phyloP scores from a whole-genome alignment of 768 basidiomycete species.

The Hortiboletus flavorubellus region DNA sequence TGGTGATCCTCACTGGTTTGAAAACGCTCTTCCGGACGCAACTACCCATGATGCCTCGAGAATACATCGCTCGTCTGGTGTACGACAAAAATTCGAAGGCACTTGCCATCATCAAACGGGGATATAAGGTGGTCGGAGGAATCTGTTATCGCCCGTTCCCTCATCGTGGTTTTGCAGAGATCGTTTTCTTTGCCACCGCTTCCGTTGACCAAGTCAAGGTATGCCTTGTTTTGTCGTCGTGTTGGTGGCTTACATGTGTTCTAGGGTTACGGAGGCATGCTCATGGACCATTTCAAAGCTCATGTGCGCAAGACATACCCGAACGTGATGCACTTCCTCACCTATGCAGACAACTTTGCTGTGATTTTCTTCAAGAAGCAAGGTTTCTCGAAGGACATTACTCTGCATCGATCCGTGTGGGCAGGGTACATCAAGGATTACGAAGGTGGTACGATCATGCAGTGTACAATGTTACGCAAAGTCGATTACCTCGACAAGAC shows the following conservation, averaged over 20 bases:
- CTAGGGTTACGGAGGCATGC: conserved; percentile 95
- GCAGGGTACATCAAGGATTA: conserved; percentile 99
- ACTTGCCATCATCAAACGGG: conserved; percentile 92
- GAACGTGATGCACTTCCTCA: conserved; percentile 90
- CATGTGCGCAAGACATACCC: conserved; percentile 84
- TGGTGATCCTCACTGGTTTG: conserved; percentile 87
- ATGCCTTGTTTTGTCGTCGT: conserved; percentile 13
- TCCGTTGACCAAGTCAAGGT: conserved; percentile 98
- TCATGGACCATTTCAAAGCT: conserved; percentile 98
- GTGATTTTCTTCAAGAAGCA: conserved; percentile 99
- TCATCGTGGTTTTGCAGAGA: conserved; percentile 93
- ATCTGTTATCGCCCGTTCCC: conserved; percentile 97
- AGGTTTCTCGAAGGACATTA: conserved; percentile 97
- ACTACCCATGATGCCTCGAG: conserved; percentile 97
- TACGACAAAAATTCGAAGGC: conserved; percentile 90
- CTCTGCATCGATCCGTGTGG: conserved; percentile 87
- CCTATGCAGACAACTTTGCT: conserved; percentile 98
- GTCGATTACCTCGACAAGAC: conserved; percentile 85
- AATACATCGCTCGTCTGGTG: conserved; percentile 95
- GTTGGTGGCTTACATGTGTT: not conserved
- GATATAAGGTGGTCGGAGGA: conserved; percentile 94
- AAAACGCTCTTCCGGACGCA: conserved; percentile 98
- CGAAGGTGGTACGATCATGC: conserved; percentile 99
- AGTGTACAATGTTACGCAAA: conserved; percentile 92
- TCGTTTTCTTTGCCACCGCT: conserved; percentile 97